phyloP scores from a whole-genome alignment of 2,329 filamentous ascomycete species.

The Trichophyton mentagrophytes region DNA sequence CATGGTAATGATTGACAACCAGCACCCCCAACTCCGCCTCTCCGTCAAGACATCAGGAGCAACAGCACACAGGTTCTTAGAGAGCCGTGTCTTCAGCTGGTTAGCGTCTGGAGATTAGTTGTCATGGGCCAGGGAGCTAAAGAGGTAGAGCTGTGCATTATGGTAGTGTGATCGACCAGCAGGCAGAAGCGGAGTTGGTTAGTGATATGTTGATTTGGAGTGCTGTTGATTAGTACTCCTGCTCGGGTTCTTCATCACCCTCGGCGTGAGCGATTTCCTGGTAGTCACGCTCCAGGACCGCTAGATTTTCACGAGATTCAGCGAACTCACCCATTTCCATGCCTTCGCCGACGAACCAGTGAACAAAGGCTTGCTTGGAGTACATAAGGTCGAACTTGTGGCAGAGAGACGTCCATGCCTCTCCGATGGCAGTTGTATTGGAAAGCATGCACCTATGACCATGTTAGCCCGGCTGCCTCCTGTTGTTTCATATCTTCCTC shows the following conservation, averaged over 20 bases:
- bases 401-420: conserved; percentile 52
- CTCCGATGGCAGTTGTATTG: conserved; percentile 55
- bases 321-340: conserved; percentile 90
- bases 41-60: neutral
- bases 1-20: neutral
- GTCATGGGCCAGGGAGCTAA: neutral
- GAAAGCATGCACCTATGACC: conserved; percentile 43
- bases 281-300: conserved; percentile 75
- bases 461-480: neutral
- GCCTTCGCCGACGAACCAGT: conserved; percentile 72
- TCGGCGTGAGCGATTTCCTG: conserved; percentile 49
- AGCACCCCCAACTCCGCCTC: neutral
- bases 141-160: neutral
- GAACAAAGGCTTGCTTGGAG: conserved; percentile 56
- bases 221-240: conserved; percentile 9
- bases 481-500: no score
- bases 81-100: neutral
- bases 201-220: neutral
- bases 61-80: neutral
- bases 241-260: conserved; percentile 8
- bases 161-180: neutral
- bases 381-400: conserved; percentile 62
- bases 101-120: conserved; percentile 2
- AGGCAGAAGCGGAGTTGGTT: neutral
- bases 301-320: conserved; percentile 74